These are phyloP conservation scores for Dendrocalamus sinicus DNA, from an alignment of 176 grass and related monocot species.

Conservation along the genomic window DNA sequence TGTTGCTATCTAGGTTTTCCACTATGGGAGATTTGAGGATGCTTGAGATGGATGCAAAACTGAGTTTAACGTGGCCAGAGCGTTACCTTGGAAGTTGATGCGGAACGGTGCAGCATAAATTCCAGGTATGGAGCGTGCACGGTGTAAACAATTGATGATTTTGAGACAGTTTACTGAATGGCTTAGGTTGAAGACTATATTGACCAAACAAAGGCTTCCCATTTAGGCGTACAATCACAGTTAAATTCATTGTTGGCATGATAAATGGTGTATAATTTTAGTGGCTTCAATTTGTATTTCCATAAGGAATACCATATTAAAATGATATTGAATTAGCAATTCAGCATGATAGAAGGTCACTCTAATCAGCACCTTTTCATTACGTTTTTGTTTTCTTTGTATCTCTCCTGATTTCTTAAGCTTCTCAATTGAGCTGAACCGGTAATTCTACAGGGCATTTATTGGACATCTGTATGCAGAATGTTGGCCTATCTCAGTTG, in stretches of 20 bases:
- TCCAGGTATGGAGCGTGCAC: slow-evolving; percentile 59
- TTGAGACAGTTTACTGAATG: not conserved
- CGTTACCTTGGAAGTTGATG: slow-evolving; percentile 64
- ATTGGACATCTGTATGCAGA: slow-evolving; percentile 72
- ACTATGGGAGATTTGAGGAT: slow-evolving; percentile 82
- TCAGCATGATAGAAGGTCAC: not conserved
- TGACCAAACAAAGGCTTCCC: not conserved
- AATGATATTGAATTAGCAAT: not conserved
- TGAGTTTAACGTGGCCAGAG: slow-evolving; percentile 47
- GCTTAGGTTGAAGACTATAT: not conserved
- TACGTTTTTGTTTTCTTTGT: not conserved
- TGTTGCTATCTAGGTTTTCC: slow-evolving; percentile 65
- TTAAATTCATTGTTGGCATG: not conserved
- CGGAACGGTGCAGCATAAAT: slow-evolving; percentile 62
- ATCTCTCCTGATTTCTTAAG: not conserved
- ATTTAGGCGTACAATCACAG: not conserved
- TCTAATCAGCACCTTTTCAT: slow-evolving; percentile 7
- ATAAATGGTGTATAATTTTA: not conserved
- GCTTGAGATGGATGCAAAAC: slow-evolving; percentile 27
- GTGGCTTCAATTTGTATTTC: not conserved
- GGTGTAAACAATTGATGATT: not conserved
- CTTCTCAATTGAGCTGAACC: not conserved
- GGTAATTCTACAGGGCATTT: slow-evolving; percentile 76
- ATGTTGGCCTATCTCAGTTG: slow-evolving; percentile 40
- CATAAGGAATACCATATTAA: not conserved